phyloP scores from a whole-genome alignment of 1,284 basidiomycete species.

The Rhodotorula sp. region DNA sequence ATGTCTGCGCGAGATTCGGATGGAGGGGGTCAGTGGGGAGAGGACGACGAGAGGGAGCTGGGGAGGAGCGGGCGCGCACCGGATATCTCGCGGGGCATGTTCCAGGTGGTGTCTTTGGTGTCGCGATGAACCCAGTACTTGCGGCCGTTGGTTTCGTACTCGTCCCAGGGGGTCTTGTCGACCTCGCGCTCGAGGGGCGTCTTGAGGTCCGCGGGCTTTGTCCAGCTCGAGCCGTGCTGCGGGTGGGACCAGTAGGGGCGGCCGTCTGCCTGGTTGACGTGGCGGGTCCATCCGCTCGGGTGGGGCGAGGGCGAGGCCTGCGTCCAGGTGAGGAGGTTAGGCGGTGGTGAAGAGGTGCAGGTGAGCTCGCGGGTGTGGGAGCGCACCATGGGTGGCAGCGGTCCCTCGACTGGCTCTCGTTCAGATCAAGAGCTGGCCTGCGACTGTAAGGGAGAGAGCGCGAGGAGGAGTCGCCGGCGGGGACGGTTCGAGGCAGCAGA shows the following conservation, averaged over 20 bases:
- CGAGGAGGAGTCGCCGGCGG: too few species aligned
- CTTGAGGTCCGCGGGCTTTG: constrained; percentile 48
- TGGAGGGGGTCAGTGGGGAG: neutral
- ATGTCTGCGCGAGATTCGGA: constrained; percentile 16
- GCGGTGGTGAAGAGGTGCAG: neutral
- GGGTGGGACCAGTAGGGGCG: constrained; percentile 92
- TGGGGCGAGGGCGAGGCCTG: constrained; percentile 2
- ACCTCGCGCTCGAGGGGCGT: constrained; percentile 45
- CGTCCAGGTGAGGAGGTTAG: neutral
- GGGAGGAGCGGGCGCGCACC: constrained; percentile 57
- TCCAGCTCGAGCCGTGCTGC: constrained; percentile 35
- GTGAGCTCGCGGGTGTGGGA: neutral
- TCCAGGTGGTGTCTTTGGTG: constrained; percentile 89
- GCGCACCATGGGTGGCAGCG: too few species aligned
- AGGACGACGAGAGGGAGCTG: neutral
- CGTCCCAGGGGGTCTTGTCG: constrained; percentile 44
- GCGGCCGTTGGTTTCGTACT: constrained; percentile 39
- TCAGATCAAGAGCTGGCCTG: too few species aligned
- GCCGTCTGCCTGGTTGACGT: constrained; percentile 68
- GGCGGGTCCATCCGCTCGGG: constrained; percentile 73
- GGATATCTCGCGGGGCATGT: constrained; percentile 83
- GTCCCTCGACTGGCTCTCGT: too few species aligned
- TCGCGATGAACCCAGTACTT: constrained; percentile 50
- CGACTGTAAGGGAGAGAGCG: too few species aligned
- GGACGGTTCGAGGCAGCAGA: too few species aligned